phyloP scores from a whole-genome alignment of 495 filamentous ascomycete species.

The Aspergillus steynii region DNA sequence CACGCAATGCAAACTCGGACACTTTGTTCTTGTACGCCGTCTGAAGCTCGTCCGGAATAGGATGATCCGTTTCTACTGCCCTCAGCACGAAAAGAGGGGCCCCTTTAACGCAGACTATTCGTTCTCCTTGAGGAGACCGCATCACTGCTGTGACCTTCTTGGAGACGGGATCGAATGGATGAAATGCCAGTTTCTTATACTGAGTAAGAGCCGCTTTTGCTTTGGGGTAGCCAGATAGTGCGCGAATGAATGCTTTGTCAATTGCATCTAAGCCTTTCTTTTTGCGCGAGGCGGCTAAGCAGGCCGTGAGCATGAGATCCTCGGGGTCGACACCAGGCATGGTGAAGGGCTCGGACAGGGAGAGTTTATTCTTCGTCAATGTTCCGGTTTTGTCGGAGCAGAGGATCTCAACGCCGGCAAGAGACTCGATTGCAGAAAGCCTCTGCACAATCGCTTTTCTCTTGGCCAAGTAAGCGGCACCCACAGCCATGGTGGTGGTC shows the following conservation, averaged over 20 bases:
- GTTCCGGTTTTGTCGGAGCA: slow-evolving; percentile 92
- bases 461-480: slow-evolving; percentile 86
- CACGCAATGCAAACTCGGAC: slow-evolving; percentile 84
- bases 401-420: slow-evolving; percentile 91
- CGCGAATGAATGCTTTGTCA: slow-evolving; percentile 90
- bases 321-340: slow-evolving; percentile 75
- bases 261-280: slow-evolving; percentile 95
- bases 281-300: slow-evolving; percentile 87
- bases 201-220: slow-evolving; percentile 72
- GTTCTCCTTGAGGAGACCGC: slow-evolving; percentile 76
- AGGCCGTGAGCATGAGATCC: slow-evolving; percentile 89
- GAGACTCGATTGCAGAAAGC: slow-evolving; percentile 88
- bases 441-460: slow-evolving; percentile 94
- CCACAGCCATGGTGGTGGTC: slow-evolving; percentile 95
- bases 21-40: slow-evolving; percentile 86
- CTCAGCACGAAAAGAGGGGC: slow-evolving; percentile 82
- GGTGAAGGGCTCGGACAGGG: slow-evolving; percentile 80
- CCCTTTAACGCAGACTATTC: slow-evolving; percentile 86
- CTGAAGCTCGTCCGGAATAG: slow-evolving; percentile 70
- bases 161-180: slow-evolving; percentile 89
- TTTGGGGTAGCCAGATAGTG: slow-evolving; percentile 72
- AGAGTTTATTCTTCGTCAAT: slow-evolving; percentile 90
- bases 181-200: slow-evolving; percentile 79
- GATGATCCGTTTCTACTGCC: slow-evolving; percentile 79
- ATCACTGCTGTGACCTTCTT: slow-evolving; percentile 90